phyloP scores from a whole-genome alignment of 768 basidiomycete genomes.

The Amanita rimosa region DNA sequence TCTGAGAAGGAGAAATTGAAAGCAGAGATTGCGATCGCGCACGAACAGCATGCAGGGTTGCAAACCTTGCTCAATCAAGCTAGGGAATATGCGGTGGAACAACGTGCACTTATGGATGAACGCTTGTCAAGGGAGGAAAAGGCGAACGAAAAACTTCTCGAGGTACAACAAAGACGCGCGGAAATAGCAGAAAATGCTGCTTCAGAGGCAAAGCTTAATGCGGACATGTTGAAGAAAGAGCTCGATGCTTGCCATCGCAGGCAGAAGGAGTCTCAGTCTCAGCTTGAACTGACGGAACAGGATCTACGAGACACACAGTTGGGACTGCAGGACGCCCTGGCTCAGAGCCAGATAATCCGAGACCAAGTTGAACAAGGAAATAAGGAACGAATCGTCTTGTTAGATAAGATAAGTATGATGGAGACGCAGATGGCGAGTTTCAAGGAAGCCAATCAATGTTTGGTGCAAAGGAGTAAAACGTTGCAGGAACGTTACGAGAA shows the following conservation, averaged over 20 bases:
- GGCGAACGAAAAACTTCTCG: slow-evolving; percentile 15
- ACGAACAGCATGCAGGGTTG: slow-evolving; percentile 26
- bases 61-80: slow-evolving; percentile 13
- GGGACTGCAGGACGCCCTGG: neutral
- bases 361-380: slow-evolving; percentile 4
- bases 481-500: slow-evolving; percentile 30
- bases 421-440: neutral
- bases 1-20: slow-evolving; percentile 21
- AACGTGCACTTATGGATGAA: slow-evolving; percentile 3
- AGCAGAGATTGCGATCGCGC: slow-evolving; percentile 26
- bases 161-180: slow-evolving; percentile 17
- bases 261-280: slow-evolving; percentile 1
- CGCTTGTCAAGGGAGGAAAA: slow-evolving; percentile 19
- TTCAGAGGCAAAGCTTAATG: slow-evolving; percentile 11
- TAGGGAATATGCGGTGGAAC: slow-evolving; percentile 3
- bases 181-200: slow-evolving; percentile 16
- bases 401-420: neutral
- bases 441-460: slow-evolving; percentile 1
- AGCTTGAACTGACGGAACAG: slow-evolving; percentile 9
- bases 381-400: slow-evolving; percentile 7
- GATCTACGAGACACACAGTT: neutral
- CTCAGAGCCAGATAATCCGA: neutral
- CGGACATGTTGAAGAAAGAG: slow-evolving; percentile 9
- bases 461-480: slow-evolving; percentile 6
- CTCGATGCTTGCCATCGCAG: neutral